A percentile compares a stretch with the other conserved stretches of the same genome.
These are phyloP conservation scores for Rhizopus delemar DNA, from an alignment of 371 early-diverging fungal species.

Conservation along the genomic window DNA sequence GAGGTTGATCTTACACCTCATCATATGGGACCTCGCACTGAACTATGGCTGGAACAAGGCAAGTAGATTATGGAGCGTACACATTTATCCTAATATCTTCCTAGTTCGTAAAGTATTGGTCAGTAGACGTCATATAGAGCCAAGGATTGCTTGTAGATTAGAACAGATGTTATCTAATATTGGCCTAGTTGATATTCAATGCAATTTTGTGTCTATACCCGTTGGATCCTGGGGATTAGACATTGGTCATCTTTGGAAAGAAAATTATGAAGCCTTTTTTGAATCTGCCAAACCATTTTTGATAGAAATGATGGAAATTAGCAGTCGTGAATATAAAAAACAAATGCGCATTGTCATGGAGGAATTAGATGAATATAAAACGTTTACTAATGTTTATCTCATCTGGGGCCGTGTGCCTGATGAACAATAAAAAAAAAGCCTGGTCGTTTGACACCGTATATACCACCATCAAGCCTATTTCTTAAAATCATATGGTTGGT, in stretches of 20 bases:
- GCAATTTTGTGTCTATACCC: constrained; percentile 24
- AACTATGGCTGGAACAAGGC: constrained; percentile 19
- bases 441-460: too few species aligned
- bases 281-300: constrained; percentile 14
- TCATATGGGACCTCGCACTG: constrained; percentile 10
- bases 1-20: constrained; percentile 23
- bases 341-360: constrained; percentile 2
- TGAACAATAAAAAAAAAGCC: background rate
- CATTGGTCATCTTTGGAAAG: constrained; percentile 23
- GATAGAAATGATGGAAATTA: constrained; percentile 7
- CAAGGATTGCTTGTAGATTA: constrained; percentile 15
- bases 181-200: constrained; percentile 13
- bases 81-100: background rate
- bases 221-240: constrained; percentile 29
- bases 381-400: constrained; percentile 23
- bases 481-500: too few species aligned
- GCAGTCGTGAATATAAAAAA: constrained; percentile 5
- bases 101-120: constrained; percentile 9
- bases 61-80: background rate
- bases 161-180: constrained; percentile 12
- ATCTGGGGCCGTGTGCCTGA: constrained; percentile 13
- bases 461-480: too few species aligned
- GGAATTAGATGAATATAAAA: constrained; percentile 9
- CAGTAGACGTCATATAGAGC: constrained; percentile 4
- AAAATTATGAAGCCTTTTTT: constrained; percentile 16